Conservation (phyloP, 2,329 filamentous ascomycete species). For the Lasiodiplodia theobromae region DNA sequence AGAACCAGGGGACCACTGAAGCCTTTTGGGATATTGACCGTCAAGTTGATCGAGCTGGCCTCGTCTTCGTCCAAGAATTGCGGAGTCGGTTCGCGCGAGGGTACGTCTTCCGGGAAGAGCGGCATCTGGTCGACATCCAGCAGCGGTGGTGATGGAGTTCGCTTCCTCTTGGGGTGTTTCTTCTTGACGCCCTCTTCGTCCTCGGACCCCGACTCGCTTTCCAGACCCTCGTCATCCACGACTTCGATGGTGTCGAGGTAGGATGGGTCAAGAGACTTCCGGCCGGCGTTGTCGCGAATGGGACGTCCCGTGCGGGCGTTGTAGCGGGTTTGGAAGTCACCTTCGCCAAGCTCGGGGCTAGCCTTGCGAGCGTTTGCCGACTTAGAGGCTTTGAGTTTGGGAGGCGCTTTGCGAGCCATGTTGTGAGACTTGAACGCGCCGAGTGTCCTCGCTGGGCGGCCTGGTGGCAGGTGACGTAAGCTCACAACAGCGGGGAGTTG, state of each 20-base stretch:
- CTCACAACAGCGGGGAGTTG: background rate
- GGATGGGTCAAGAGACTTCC: constrained; percentile 42
- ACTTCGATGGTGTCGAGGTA: constrained; percentile 50
- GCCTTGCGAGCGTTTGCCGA: background rate
- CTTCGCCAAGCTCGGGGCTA: constrained; percentile 38
- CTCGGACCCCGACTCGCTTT: constrained; percentile 43
- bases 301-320: constrained; percentile 52
- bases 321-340: constrained; percentile 33
- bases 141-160: constrained; percentile 44
- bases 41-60: constrained; percentile 45
- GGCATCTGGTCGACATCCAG: constrained; percentile 45
- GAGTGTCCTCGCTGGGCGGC: background rate
- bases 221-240: constrained; percentile 45
- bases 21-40: constrained; percentile 55
- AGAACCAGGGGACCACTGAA: constrained; percentile 55
- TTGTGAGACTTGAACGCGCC: background rate
- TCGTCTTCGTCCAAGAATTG: constrained; percentile 32
- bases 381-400: background rate
- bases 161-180: constrained; percentile 37
- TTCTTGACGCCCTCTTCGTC: constrained; percentile 40
- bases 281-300: constrained; percentile 50
- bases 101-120: constrained; percentile 36
- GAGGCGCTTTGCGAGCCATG: constrained; percentile 4
- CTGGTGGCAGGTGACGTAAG: background rate
- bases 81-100: constrained; percentile 40